These are phyloP conservation scores for Coniferiporia sulphurascens DNA, from an alignment of 1,284 basidiomycete species.

Conservation along the genomic window DNA sequence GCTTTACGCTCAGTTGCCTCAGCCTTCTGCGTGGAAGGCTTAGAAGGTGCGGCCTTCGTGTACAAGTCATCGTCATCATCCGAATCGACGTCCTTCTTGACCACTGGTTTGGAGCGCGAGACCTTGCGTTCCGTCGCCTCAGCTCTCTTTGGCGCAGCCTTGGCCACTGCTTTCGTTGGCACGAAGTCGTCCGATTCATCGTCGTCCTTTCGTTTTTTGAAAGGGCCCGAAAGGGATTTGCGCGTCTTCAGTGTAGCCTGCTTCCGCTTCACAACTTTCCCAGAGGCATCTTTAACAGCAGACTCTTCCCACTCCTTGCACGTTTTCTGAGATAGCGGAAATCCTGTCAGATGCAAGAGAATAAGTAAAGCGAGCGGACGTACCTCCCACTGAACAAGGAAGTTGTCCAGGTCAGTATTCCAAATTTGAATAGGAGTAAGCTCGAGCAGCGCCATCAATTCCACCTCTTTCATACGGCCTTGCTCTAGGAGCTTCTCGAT, in stretches of 20 bases:
- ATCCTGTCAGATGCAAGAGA: neutral
- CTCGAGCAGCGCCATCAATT: slow-evolving; percentile 77
- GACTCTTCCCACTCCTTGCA: slow-evolving; percentile 59
- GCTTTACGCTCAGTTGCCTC: slow-evolving; percentile 15
- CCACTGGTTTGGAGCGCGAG: slow-evolving; percentile 16
- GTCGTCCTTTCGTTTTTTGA: slow-evolving; percentile 42
- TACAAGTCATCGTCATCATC: slow-evolving; percentile 28
- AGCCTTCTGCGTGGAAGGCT: slow-evolving; percentile 11
- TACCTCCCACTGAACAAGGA: slow-evolving; percentile 84
- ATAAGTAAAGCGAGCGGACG: slow-evolving; percentile 26
- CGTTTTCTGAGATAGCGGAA: slow-evolving; percentile 40
- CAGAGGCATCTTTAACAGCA: slow-evolving; percentile 46
- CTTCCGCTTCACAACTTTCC: slow-evolving; percentile 71
- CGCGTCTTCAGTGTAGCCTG: slow-evolving; percentile 70
- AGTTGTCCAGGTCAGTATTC: slow-evolving; percentile 85
- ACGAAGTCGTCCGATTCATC: slow-evolving; percentile 70
- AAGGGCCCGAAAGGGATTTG: slow-evolving; percentile 54
- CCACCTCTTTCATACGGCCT: slow-evolving; percentile 78
- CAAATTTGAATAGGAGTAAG: slow-evolving; percentile 84
- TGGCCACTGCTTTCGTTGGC: slow-evolving; percentile 57
- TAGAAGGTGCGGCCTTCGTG: slow-evolving; percentile 11
- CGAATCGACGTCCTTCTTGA: slow-evolving; percentile 20
- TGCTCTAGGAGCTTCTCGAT: slow-evolving; percentile 84
- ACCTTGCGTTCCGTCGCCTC: slow-evolving; percentile 19
- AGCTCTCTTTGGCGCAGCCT: slow-evolving; percentile 30